These are phyloP conservation scores for Aspergillus hiratsukae DNA, from an alignment of 2,329 filamentous ascomycete species.

Conservation along the genomic window DNA sequence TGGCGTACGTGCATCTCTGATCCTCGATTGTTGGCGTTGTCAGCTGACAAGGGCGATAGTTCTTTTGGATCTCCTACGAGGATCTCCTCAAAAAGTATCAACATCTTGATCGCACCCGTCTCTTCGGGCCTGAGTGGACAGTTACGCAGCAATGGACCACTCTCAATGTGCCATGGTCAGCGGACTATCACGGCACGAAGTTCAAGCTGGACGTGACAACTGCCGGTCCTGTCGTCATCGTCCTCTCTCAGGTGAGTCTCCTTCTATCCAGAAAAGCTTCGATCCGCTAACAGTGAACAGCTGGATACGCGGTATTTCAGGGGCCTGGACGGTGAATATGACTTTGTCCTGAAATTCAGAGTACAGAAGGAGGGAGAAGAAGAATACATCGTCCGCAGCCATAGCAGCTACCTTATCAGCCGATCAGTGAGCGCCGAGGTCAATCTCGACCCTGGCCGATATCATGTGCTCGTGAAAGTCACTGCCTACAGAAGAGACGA, in stretches of 20 bases:
- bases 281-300: constrained; percentile 21
- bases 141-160: constrained; percentile 60
- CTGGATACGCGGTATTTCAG: constrained; percentile 59
- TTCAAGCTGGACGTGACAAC: constrained; percentile 53
- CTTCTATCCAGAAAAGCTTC: not conserved
- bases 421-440: constrained; percentile 75
- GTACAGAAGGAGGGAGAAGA: constrained; percentile 57
- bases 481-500: constrained; percentile 56
- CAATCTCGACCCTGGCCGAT: constrained; percentile 67
- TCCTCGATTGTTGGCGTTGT: no score
- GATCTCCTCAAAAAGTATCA: constrained; percentile 57
- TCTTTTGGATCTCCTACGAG: constrained; percentile 59
- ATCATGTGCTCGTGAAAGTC: constrained; percentile 71
- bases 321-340: constrained; percentile 54
- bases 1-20: constrained; percentile 42
- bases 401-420: constrained; percentile 57
- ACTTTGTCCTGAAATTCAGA: constrained; percentile 55
- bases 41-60: constrained; percentile 17
- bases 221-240: constrained; percentile 52
- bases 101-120: constrained; percentile 56
- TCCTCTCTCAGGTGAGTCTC: constrained; percentile 48
- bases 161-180: constrained; percentile 56
- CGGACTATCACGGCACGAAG: constrained; percentile 58
- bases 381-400: constrained; percentile 56
- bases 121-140: constrained; percentile 58